phyloP scores from a whole-genome alignment of 2,329 filamentous ascomycete species.

The Aspergillus ibericus region DNA sequence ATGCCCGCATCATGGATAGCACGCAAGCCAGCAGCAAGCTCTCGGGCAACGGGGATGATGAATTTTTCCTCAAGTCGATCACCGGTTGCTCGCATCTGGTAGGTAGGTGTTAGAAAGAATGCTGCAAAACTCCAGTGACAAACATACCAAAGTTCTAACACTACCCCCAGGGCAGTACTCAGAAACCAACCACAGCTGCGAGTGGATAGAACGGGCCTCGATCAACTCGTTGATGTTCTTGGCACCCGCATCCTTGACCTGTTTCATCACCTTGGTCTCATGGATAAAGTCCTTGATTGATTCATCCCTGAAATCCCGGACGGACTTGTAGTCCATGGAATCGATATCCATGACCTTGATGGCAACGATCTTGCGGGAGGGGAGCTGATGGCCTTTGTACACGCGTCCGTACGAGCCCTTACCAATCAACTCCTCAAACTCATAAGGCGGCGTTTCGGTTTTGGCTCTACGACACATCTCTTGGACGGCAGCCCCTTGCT shows the following conservation, averaged over 20 bases:
- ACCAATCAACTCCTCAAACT: slow-evolving; percentile 53
- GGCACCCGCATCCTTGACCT: slow-evolving; percentile 62
- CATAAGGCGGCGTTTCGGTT: slow-evolving; percentile 47
- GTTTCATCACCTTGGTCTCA: slow-evolving; percentile 63
- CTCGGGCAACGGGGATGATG: slow-evolving; percentile 64
- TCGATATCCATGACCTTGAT: slow-evolving; percentile 55
- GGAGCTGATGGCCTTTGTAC: slow-evolving; percentile 48
- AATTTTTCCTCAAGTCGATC: slow-evolving; percentile 59
- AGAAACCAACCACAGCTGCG: slow-evolving; percentile 66
- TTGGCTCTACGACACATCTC: slow-evolving; percentile 50
- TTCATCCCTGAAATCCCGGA: slow-evolving; percentile 49
- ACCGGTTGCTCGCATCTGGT: slow-evolving; percentile 50
- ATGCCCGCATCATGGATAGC: slow-evolving; percentile 66
- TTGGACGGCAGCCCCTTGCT: slow-evolving; percentile 46
- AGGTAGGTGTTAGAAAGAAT: background rate
- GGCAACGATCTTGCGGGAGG: slow-evolving; percentile 46
- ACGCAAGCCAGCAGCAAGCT: slow-evolving; percentile 61
- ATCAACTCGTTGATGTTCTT: slow-evolving; percentile 65
- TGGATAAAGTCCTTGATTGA: slow-evolving; percentile 58
- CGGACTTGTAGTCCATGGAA: slow-evolving; percentile 48
- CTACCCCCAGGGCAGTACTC: slow-evolving; percentile 68
- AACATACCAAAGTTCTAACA: slow-evolving; percentile 61
- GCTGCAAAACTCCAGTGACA: background rate
- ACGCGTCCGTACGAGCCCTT: slow-evolving; percentile 54
- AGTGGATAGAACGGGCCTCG: slow-evolving; percentile 63